phyloP scores from a whole-genome alignment of 345 rosid species.

The Bruguiera parviflora region DNA sequence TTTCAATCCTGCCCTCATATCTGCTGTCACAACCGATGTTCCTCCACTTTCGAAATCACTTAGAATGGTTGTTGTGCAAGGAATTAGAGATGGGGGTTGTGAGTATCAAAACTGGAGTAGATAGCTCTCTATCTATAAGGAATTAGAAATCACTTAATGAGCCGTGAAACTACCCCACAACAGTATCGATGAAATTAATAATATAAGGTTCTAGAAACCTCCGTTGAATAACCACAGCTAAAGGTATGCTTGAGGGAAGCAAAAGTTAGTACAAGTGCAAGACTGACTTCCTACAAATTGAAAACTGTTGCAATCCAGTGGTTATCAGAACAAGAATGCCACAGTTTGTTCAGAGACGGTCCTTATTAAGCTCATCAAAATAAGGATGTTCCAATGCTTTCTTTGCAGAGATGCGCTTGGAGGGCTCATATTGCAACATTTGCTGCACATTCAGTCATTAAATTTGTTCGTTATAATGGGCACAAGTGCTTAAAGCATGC shows the following conservation, averaged over 20 bases:
- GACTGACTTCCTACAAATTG: too few relatives aligned
- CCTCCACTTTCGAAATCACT: too few relatives aligned
- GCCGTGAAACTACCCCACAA: not conserved
- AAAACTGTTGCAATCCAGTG: too few relatives aligned
- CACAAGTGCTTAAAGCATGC: too few relatives aligned
- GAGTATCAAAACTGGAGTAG: too few relatives aligned
- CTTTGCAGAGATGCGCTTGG: conserved; percentile 82
- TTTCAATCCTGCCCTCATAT: too few relatives aligned
- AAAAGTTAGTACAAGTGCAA: conserved; percentile 4
- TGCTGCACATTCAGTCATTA: conserved; percentile 44
- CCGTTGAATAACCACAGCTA: not conserved
- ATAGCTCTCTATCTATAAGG: too few relatives aligned
- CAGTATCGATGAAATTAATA: not conserved
- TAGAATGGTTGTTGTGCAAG: too few relatives aligned
- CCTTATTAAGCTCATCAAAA: conserved; percentile 68
- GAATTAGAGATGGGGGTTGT: too few relatives aligned
- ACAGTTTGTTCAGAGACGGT: conserved; percentile 37
- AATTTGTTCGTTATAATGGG: too few relatives aligned
- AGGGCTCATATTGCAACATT: conserved; percentile 90
- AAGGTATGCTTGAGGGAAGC: conserved; percentile 59
- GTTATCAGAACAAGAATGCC: not conserved
- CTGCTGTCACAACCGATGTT: too few relatives aligned
- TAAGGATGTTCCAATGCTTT: conserved; percentile 95
- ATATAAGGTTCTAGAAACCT: not conserved
- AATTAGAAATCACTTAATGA: too few relatives aligned